Conservation (phyloP, 768 basidiomycete species). For the Lenzites betulinus region DNA sequence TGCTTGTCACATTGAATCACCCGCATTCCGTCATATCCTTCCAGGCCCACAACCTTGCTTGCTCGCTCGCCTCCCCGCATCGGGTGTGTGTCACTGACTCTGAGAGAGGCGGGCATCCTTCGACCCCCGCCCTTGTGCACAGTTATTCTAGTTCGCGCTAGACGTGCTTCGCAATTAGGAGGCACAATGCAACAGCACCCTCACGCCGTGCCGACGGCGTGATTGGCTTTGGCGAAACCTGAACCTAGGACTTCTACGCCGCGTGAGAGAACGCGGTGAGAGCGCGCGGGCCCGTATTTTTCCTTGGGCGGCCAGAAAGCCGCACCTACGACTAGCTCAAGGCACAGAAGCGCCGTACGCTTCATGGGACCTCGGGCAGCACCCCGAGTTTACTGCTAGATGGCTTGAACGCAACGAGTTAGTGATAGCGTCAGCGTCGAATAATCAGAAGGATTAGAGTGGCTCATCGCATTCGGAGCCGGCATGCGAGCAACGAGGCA, state of each 20-base stretch:
- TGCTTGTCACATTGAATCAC: not conserved
- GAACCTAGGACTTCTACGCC: not conserved
- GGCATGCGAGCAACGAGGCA: not conserved
- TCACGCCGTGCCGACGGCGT: slow-evolving; percentile 3
- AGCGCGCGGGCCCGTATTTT: not conserved
- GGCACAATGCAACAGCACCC: too few relatives aligned
- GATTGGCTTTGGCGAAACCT: not conserved
- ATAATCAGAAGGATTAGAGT: too few relatives aligned
- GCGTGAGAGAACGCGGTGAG: not conserved
- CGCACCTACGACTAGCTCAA: not conserved
- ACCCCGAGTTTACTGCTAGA: not conserved
- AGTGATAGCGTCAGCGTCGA: too few relatives aligned
- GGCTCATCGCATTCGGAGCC: too few relatives aligned
- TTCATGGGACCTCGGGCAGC: not conserved
- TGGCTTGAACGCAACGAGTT: too few relatives aligned
- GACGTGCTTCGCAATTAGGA: too few relatives aligned
- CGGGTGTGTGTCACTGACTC: too few relatives aligned
- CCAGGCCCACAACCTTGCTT: not conserved
- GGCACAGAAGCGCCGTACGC: not conserved
- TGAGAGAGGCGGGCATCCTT: too few relatives aligned
- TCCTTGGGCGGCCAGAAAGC: not conserved
- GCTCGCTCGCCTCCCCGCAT: not conserved
- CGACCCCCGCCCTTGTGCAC: too few relatives aligned
- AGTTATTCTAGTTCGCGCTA: too few relatives aligned
- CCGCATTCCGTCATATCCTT: not conserved